Conservation (phyloP, 2,329 filamentous ascomycete species). For the Phialemonium atrogriseum region DNA sequence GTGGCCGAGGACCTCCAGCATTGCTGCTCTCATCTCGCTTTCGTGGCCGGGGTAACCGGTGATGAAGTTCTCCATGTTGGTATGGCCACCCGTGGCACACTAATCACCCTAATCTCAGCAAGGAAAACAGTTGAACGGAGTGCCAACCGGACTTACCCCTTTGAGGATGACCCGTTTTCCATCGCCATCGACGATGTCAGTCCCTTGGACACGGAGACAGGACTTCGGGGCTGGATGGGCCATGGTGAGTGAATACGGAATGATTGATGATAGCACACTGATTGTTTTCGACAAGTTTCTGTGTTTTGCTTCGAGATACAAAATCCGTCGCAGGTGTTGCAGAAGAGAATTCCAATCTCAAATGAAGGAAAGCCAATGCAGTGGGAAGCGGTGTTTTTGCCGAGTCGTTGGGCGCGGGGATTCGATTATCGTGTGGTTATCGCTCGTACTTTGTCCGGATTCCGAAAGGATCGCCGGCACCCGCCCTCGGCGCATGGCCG, state of each 20-base stretch:
- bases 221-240: slow-evolving; percentile 7
- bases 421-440: too few relatives aligned
- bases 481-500: too few relatives aligned
- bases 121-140: slow-evolving; percentile 48
- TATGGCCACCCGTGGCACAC: slow-evolving; percentile 12
- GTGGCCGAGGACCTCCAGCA: slow-evolving; percentile 40
- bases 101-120: slow-evolving; percentile 1
- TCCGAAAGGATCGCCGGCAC: too few relatives aligned
- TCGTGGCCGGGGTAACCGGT: slow-evolving; percentile 50
- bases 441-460: too few relatives aligned
- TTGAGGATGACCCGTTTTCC: slow-evolving; percentile 17
- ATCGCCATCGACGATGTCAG: slow-evolving; percentile 11
- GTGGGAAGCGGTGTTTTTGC: too few relatives aligned
- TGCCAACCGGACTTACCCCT: slow-evolving; percentile 24
- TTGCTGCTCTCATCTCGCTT: slow-evolving; percentile 39
- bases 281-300: too few relatives aligned
- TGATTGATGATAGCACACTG: too few relatives aligned
- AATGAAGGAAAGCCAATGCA: too few relatives aligned
- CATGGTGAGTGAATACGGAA: slow-evolving; percentile 3
- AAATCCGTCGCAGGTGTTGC: too few relatives aligned
- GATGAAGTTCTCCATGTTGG: slow-evolving; percentile 41
- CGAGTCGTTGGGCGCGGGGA: too few relatives aligned
- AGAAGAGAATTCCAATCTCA: too few relatives aligned
- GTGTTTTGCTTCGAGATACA: too few relatives aligned
- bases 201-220: slow-evolving; percentile 11